A percentile compares a stretch with the other conserved stretches of the same genome.
Conservation (phyloP, 202 grass and related monocot species). For the Hordeum pubiflorum region DNA sequence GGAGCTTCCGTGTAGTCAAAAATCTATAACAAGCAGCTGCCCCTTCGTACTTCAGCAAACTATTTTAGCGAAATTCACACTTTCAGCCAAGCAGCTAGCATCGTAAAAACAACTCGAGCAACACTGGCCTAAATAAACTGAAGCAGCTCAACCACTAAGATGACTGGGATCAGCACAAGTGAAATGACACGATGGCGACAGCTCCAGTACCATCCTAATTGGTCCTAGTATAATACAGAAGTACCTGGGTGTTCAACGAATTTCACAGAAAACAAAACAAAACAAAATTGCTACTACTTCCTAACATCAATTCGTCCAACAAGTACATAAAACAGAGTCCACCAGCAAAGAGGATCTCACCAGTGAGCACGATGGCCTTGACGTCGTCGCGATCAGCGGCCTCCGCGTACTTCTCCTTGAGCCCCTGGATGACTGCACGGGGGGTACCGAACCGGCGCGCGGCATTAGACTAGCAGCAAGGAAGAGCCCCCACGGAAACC, state of each 20-base stretch:
- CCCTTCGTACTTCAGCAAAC: background rate
- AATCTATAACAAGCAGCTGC: background rate
- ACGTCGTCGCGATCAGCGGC: slow-evolving; percentile 64
- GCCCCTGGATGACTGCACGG: slow-evolving; percentile 56
- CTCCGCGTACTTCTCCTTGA: slow-evolving; percentile 84
- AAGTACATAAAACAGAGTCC: background rate
- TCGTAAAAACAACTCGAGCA: background rate
- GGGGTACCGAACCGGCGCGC: background rate
- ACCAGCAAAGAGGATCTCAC: slow-evolving; percentile 25
- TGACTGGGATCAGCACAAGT: background rate
- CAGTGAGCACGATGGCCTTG: slow-evolving; percentile 89
- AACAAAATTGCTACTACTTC: background rate
- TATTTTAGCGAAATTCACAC: background rate
- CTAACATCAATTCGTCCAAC: background rate
- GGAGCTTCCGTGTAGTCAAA: background rate
- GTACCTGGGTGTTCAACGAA: background rate
- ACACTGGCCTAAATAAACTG: background rate
- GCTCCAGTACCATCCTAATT: too few relatives aligned
- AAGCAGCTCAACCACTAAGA: background rate
- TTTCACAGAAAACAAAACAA: background rate
- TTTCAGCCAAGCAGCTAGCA: background rate
- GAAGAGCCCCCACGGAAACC: background rate
- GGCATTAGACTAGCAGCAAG: background rate
- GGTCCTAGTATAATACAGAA: background rate
- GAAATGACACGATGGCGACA: too few relatives aligned